A percentile compares a stretch with the other conserved stretches of the same genome.
Conservation (phyloP, 2,329 filamentous ascomycete species). For the Dryadomyces quercus-mongolicae region DNA sequence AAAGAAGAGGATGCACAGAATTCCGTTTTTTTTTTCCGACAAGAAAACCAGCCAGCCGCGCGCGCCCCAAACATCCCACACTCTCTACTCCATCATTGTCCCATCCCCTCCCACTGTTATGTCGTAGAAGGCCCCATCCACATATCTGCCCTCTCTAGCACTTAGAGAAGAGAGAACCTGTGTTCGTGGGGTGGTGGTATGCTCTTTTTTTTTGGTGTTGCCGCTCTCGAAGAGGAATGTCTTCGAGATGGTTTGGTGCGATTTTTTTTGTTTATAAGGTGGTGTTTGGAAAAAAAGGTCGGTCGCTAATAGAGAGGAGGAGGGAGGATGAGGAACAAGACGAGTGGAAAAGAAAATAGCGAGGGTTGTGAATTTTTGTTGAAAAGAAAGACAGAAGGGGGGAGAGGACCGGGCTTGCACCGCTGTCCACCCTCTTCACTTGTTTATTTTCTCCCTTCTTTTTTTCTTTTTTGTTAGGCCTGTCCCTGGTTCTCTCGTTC, state of each 20-base stretch:
- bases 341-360: background rate
- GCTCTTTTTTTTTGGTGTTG: background rate
- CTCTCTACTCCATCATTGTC: background rate
- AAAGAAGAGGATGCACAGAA: slow-evolving; percentile 9
- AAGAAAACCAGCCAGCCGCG: slow-evolving; percentile 12
- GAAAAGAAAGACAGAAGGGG: background rate
- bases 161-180: background rate
- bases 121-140: background rate
- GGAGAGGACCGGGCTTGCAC: background rate
- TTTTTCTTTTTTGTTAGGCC: background rate
- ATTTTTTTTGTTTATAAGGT: background rate
- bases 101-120: background rate
- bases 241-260: background rate
- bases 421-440: background rate
- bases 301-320: background rate
- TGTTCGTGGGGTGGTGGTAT: background rate
- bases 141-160: background rate
- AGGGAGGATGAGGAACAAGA: background rate
- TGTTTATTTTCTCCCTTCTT: background rate
- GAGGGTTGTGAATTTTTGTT: background rate
- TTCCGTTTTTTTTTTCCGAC: slow-evolving; percentile 11
- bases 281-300: background rate
- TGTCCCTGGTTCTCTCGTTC: background rate
- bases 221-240: background rate
- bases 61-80: slow-evolving; percentile 6